Conservation (phyloP, 768 basidiomycete species). For the Rhodocollybia butyracea region DNA sequence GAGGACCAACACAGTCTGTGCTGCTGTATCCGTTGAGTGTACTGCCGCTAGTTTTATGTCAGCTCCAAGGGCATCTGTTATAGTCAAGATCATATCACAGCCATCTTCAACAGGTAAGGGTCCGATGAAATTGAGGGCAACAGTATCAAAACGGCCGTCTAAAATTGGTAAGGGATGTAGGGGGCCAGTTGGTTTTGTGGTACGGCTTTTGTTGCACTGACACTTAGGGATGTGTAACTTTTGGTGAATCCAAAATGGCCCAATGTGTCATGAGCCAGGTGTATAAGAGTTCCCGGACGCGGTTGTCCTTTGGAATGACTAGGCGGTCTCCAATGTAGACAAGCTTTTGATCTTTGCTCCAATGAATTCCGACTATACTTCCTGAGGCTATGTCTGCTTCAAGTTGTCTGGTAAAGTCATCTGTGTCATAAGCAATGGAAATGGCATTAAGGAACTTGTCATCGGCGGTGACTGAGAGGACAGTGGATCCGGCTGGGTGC, state of each 20-base stretch:
- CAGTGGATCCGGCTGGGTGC: no score
- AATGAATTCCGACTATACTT: no score
- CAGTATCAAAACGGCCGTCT: not conserved
- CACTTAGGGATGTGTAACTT: slow-evolving; percentile 18
- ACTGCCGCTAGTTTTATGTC: slow-evolving; percentile 13
- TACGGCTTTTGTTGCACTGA: slow-evolving; percentile 23
- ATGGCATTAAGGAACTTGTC: no score
- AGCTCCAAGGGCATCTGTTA: not conserved
- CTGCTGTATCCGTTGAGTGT: slow-evolving; percentile 3
- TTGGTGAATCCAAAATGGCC: slow-evolving; percentile 19
- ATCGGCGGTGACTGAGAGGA: no score
- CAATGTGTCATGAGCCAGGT: slow-evolving; percentile 11
- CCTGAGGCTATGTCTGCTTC: no score
- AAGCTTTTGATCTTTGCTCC: no score
- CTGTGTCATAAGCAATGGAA: no score
- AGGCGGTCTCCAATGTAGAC: no score
- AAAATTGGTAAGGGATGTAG: not conserved
- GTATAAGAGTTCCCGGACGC: slow-evolving; percentile 3
- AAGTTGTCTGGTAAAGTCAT: no score
- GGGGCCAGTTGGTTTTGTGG: slow-evolving; percentile 2
- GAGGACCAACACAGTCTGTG: slow-evolving; percentile 11
- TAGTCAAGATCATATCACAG: slow-evolving; percentile 17
- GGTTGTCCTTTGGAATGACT: not conserved
- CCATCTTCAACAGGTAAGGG: no score
- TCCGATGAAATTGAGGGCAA: slow-evolving; percentile 13